Conservation (phyloP, 768 basidiomycete genomes). For the Termitomyces sp. region DNA sequence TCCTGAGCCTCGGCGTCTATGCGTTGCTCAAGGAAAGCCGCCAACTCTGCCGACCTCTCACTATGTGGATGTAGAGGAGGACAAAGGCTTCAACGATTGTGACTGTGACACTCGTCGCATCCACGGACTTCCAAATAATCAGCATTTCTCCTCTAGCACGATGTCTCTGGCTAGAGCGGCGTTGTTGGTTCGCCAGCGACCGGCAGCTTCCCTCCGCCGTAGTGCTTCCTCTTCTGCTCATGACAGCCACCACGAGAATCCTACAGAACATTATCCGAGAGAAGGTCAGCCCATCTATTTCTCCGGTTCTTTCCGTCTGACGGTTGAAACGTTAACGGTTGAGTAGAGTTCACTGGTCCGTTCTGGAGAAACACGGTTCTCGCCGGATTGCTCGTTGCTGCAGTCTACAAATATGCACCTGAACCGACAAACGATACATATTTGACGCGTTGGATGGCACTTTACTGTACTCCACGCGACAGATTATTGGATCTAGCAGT, state of each 20-base stretch:
- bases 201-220: conserved; percentile 26
- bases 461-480: conserved; percentile 48
- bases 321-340: background rate
- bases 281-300: conserved; percentile 45
- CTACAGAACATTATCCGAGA: conserved; percentile 40
- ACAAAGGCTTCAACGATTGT: too few relatives aligned
- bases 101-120: too few relatives aligned
- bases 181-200: conserved; percentile 30
- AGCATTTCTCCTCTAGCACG: background rate
- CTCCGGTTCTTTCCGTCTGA: conserved; percentile 3
- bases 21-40: too few relatives aligned
- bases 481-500: conserved; percentile 53
- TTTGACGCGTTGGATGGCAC: conserved; percentile 61
- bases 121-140: background rate
- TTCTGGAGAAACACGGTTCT: conserved; percentile 67
- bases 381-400: conserved; percentile 42
- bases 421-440: conserved; percentile 53
- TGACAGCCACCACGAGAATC: conserved; percentile 38
- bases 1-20: too few relatives aligned
- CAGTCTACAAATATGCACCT: conserved; percentile 68
- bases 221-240: conserved; percentile 41
- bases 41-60: too few relatives aligned
- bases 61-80: too few relatives aligned
- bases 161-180: conserved; percentile 43
- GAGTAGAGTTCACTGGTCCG: conserved; percentile 54